phyloP scores from a whole-genome alignment of 176 grass and related monocot genomes.

The Ananas comosus region DNA sequence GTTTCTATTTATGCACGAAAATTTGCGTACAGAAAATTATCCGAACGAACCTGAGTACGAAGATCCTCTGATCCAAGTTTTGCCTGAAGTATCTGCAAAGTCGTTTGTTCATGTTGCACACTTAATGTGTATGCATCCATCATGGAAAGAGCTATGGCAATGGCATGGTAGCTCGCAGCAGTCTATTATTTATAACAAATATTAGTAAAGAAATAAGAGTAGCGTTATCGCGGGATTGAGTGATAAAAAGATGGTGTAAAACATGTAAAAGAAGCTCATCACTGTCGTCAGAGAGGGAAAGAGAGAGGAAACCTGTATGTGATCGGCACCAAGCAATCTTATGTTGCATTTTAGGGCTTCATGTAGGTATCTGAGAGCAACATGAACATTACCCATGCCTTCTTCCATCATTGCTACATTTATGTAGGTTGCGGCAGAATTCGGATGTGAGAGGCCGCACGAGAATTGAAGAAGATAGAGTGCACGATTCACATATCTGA shows the following conservation, averaged over 20 bases:
- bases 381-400: slow-evolving; percentile 98
- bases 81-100: slow-evolving; percentile 86
- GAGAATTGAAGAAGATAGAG: slow-evolving; percentile 97
- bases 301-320: slow-evolving; percentile 75
- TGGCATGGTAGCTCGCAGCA: slow-evolving; percentile 99
- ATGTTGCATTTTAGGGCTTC: slow-evolving; percentile 99
- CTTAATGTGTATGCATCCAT: slow-evolving; percentile 94
- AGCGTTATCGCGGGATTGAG: not conserved
- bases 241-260: not conserved
- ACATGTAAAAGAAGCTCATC: no score
- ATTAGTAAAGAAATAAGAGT: not conserved
- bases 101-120: slow-evolving; percentile 96
- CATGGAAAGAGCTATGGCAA: slow-evolving; percentile 98
- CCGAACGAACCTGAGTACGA: slow-evolving; percentile 72
- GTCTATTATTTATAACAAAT: slow-evolving; percentile 52
- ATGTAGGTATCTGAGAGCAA: slow-evolving; percentile 95
- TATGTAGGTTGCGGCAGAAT: slow-evolving; percentile 99
- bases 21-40: not conserved
- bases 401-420: slow-evolving; percentile 99
- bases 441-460: slow-evolving; percentile 91
- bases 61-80: slow-evolving; percentile 97
- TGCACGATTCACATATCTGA: slow-evolving; percentile 93
- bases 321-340: slow-evolving; percentile 91
- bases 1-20: not conserved
- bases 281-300: not conserved